Evolutionary conservation across 2,329 filamentous ascomycete species (phyloP).

Genomic region (Bipolaris cookei): DNA sequence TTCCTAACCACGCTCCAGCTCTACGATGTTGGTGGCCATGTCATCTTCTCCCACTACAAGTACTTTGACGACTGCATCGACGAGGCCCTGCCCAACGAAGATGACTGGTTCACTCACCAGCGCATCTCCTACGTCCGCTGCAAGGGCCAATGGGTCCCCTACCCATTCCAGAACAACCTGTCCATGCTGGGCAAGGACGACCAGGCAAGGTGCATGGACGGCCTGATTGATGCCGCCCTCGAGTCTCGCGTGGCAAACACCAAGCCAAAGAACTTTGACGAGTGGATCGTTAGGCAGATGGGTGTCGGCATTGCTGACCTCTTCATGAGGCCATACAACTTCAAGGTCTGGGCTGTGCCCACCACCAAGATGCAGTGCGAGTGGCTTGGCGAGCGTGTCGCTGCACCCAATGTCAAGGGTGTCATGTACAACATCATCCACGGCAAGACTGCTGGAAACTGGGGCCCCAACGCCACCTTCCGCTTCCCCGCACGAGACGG

Average conservation of each 20-base stretch:
- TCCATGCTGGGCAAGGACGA: constrained; percentile 98
- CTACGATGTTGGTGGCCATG: constrained; percentile 97
- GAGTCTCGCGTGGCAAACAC: constrained; percentile 84
- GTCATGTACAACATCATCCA: constrained; percentile 94
- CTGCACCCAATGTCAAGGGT: constrained; percentile 91
- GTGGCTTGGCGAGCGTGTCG: constrained; percentile 98
- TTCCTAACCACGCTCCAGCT: constrained; percentile 60
- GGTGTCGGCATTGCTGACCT: constrained; percentile 88
- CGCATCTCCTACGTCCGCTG: constrained; percentile 99
- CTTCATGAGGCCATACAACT: constrained; percentile 99
- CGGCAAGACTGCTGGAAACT: constrained; percentile 94
- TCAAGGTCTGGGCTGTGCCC: constrained; percentile 99
- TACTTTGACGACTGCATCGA: constrained; percentile 99
- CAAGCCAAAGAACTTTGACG: constrained; percentile 96
- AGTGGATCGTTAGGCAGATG: constrained; percentile 95
- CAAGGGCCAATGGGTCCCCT: constrained; percentile 95
- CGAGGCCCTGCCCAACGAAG: constrained; percentile 90
- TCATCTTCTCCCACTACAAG: constrained; percentile 99
- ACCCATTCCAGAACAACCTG: constrained; percentile 99
- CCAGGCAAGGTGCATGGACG: constrained; percentile 91
- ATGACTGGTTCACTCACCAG: constrained; percentile 98
- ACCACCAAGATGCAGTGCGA: constrained; percentile 99
- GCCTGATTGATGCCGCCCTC: constrained; percentile 92
- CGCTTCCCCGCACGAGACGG: constrained; percentile 94
- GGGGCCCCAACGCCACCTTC: constrained; percentile 98